phyloP scores from a whole-genome alignment of 140 eudicot species.

The Bidens hawaiensis region DNA sequence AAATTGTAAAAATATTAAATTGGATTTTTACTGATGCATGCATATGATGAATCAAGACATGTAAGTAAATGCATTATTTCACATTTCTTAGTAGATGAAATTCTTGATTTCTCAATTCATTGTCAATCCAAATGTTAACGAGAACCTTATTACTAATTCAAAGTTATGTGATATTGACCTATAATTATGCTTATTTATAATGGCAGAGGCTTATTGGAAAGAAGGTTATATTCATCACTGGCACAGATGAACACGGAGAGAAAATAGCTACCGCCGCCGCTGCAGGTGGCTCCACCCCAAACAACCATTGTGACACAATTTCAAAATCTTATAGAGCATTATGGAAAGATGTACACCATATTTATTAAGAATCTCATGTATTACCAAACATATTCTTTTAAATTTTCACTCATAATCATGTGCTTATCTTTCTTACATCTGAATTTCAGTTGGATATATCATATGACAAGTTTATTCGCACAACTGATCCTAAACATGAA shows the following conservation, averaged over 20 bases:
- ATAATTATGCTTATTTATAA: not conserved
- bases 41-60: not conserved
- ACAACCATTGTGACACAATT: no score
- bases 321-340: no score
- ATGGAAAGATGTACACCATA: no score
- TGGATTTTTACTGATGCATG: not conserved
- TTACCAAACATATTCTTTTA: slow-evolving; percentile 5
- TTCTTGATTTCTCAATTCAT: no score
- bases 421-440: slow-evolving; percentile 3
- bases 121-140: not conserved
- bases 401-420: no score
- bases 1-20: not conserved
- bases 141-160: not conserved
- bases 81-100: no score
- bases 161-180: not conserved
- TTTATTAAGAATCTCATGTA: not conserved
- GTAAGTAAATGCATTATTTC: not conserved
- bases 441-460: slow-evolving; percentile 70
- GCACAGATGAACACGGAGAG: no score
- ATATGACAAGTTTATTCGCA: slow-evolving; percentile 89
- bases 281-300: slow-evolving; percentile 68
- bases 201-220: no score
- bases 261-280: slow-evolving; percentile 96
- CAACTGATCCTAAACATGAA: slow-evolving; percentile 87
- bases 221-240: no score